Base-by-base conservation (phyloP, 768 basidiomycete genomes). In the Dioszegia crocea region DNA sequence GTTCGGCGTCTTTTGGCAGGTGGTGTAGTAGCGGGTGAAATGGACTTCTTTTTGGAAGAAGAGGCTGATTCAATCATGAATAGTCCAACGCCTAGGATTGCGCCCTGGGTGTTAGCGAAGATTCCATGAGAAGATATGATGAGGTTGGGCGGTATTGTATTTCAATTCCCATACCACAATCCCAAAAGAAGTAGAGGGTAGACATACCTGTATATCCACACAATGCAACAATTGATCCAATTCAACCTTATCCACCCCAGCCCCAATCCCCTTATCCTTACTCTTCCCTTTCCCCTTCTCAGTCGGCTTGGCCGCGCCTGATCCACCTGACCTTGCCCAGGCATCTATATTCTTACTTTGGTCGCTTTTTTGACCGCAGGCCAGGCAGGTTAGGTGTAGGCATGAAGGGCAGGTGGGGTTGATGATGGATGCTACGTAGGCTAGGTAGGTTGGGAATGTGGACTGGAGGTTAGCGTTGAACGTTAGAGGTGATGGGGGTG, bases 71-170 rank as follows among this genome's bases (percentile, higher is more conserved):
- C 90, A 41, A 94, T 82, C 84, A 90, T 90, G 33, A 84, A 84
- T 43, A 94, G 82, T 9, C 93, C 92, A 38, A 94, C 82, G n/a
- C 92, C 93, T 4, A 97, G 80, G 63, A 96, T 85, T 14, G 89
- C 84, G 38, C 92, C 93, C 78, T 96, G n/a, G n/a, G n/a, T n/a
- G n/a, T n/a, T n/a, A n/a, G n/a, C n/a, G n/a, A n/a, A n/a, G n/a
- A n/a, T n/a, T n/a, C n/a, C n/a, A n/a, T n/a, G n/a, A n/a, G n/a
- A n/a, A n/a, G n/a, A n/a, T n/a, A n/a, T n/a, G n/a, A n/a, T n/a
- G n/a, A n/a, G n/a, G n/a, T n/a, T n/a, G n/a, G n/a, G n/a, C n/a
- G n/a, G n/a, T n/a, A n/a, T n/a, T n/a, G 88, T 23, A 29, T 27
- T 21, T 44, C 49, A 66, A 47, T 30, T 33, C n/a, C 14, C 1